Base-by-base conservation (phyloP, 306 rosid genomes). In the Phaseolus lunatus region DNA sequence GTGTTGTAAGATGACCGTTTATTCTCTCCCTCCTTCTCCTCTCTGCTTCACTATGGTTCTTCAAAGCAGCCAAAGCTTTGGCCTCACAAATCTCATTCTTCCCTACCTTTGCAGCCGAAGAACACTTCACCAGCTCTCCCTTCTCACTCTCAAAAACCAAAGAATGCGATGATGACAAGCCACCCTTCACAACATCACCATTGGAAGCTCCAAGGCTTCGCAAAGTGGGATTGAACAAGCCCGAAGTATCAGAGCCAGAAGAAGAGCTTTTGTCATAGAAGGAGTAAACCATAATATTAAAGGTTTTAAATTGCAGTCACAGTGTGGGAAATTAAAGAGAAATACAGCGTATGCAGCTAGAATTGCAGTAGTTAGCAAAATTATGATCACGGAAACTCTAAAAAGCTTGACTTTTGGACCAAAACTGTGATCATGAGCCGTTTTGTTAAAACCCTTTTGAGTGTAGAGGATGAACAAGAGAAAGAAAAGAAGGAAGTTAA, bases 21-120 rank as follows among this genome's bases (percentile, higher is more conserved):
- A 93, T 93, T 84, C 97, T 88, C 88, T 91, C 96, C 76, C 98
- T 86, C 71, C 98, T 84, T 84, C 97, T 87, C 86, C 89, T 87
- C 89, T 93, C 97, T 7, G 98, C 98, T 69, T 89, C 93, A 73
- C 97, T 88, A 73, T 93, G 98, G 19, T 75, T 93, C 88, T 89
- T 91, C 91, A 91, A 78, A 74, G 98, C 91, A 19, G 86, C 92
- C 23, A 87, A 52, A 48, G 88, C 93, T 86, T 91, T 93, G 0
- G 77, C 89, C 80, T 91, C 92, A 19, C 86, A 75, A 24, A 16
- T 77, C 75, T 84, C 91, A 75, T 85, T 85, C 79, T 89, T 88
- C n/a, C 87, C 90, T 49, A 70, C 67, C 48, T 41, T 81, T 59
- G 78, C 63, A 23, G 88, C 65, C 43, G 77, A 35, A n/a, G 88